Conservation (phyloP, 2,329 filamentous ascomycete genomes). For the Teratosphaeria zuluensis region DNA sequence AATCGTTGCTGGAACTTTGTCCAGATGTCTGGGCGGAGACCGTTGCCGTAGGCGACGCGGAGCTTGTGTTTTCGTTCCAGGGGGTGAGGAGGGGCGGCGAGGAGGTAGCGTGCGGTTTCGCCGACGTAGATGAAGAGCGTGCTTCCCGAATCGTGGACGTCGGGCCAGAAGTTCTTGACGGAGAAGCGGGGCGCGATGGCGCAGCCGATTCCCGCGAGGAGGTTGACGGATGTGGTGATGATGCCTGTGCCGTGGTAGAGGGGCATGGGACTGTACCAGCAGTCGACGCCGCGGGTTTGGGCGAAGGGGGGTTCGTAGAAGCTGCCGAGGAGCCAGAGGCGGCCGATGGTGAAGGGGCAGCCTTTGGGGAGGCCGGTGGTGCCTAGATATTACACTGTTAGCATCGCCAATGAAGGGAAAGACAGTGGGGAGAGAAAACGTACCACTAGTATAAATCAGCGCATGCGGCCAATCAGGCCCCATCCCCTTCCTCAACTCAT, state of each 20-base stretch:
- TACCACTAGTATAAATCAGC: slow-evolving; percentile 69
- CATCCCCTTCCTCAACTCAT: slow-evolving; percentile 17
- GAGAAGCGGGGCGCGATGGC: slow-evolving; percentile 60
- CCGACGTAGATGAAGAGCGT: slow-evolving; percentile 70
- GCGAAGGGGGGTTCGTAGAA: slow-evolving; percentile 24
- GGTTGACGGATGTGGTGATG: slow-evolving; percentile 50
- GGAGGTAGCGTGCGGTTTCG: slow-evolving; percentile 64
- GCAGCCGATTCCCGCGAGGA: slow-evolving; percentile 47
- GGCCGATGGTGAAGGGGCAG: slow-evolving; percentile 49
- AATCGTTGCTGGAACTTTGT: slow-evolving; percentile 53
- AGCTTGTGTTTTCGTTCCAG: slow-evolving; percentile 51
- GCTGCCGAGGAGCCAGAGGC: slow-evolving; percentile 16
- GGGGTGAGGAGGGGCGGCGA: slow-evolving; percentile 54
- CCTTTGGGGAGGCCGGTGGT: slow-evolving; percentile 63
- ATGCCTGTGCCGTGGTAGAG: slow-evolving; percentile 67
- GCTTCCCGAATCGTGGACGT: slow-evolving; percentile 55
- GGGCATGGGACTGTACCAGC: slow-evolving; percentile 66
- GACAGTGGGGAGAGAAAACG: neutral
- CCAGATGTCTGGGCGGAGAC: slow-evolving; percentile 61
- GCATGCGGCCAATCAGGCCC: slow-evolving; percentile 48
- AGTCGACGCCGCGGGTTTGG: slow-evolving; percentile 38
- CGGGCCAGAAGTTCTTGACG: slow-evolving; percentile 59
- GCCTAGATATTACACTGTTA: neutral
- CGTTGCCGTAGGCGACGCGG: slow-evolving; percentile 54
- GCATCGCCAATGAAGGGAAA: neutral